These are phyloP conservation scores for Rhizopogon vulgaris DNA, from an alignment of 768 basidiomycete genomes.

Conservation along the genomic window DNA sequence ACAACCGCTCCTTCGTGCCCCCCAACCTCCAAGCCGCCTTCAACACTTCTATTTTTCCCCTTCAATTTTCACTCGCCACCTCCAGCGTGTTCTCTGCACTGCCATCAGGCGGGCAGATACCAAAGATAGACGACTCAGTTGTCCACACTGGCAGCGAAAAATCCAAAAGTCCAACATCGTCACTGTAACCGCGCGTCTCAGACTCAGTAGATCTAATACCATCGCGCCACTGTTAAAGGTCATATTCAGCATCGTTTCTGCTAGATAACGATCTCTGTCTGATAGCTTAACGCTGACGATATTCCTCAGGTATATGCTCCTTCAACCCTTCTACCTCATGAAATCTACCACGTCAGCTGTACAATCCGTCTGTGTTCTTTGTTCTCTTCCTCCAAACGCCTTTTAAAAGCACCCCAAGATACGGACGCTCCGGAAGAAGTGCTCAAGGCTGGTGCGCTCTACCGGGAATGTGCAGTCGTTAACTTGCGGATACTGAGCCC, in stretches of 20 bases:
- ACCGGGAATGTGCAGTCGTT: constrained; percentile 69
- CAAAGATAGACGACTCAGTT: constrained; percentile 27
- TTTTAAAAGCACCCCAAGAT: constrained; percentile 50
- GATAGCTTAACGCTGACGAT: constrained; percentile 3
- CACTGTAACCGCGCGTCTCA: constrained; percentile 67
- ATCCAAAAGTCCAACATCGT: constrained; percentile 68
- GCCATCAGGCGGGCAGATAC: constrained; percentile 51
- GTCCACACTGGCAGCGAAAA: constrained; percentile 33
- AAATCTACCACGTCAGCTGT: constrained; percentile 54
- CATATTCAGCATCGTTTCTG: constrained; percentile 42
- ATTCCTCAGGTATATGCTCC: constrained; percentile 53
- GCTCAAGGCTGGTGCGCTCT: constrained; percentile 65
- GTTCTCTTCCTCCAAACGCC: constrained; percentile 78
- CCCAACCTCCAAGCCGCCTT: constrained; percentile 21
- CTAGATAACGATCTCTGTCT: constrained; percentile 25
- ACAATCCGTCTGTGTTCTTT: constrained; percentile 72
- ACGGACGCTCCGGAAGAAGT: constrained; percentile 40
- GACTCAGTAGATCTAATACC: constrained; percentile 67
- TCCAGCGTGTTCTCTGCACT: constrained; percentile 79
- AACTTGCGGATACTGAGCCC: constrained; percentile 1
- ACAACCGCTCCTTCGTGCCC: no score
- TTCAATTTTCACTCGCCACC: constrained; percentile 59
- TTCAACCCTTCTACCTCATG: constrained; percentile 52
- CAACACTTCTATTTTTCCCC: constrained; percentile 29
- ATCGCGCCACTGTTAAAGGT: constrained; percentile 41